Conservation (phyloP, 768 basidiomycete species). For the Collybia mongolica region DNA sequence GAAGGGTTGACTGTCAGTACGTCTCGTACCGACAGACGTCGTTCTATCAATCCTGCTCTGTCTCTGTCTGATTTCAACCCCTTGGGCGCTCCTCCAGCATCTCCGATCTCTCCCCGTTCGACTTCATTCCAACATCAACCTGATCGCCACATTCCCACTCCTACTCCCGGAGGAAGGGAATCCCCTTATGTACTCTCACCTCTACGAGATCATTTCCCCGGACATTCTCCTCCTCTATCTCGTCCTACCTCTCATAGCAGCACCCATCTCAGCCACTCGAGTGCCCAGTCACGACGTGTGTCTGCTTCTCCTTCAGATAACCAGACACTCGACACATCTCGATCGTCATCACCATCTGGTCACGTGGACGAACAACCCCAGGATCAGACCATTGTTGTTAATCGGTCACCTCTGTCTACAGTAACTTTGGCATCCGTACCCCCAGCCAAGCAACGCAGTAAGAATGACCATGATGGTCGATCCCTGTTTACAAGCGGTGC, state of each 20-base stretch:
- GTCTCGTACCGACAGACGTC: conserved; percentile 41
- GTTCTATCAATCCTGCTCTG: conserved; percentile 49
- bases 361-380: conserved; percentile 29
- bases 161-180: conserved; percentile 19
- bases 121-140: conserved; percentile 22
- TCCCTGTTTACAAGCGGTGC: conserved; percentile 14
- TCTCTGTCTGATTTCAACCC: conserved; percentile 31
- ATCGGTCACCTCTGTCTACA: conserved; percentile 24
- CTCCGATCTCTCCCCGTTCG: conserved; percentile 30
- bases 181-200: conserved; percentile 28
- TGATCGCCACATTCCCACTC: conserved; percentile 23
- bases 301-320: conserved; percentile 17
- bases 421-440: conserved; percentile 24
- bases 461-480: conserved; percentile 4
- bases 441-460: conserved; percentile 16
- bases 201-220: conserved; percentile 25
- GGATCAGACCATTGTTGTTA: conserved; percentile 41
- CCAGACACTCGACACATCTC: conserved; percentile 7
- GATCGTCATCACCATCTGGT: conserved; percentile 37
- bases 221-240: conserved; percentile 16
- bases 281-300: conserved; percentile 16
- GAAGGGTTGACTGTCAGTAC: conserved; percentile 33
- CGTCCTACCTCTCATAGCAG: conserved; percentile 30
- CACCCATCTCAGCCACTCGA: conserved; percentile 22
- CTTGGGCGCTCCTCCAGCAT: conserved; percentile 15